phyloP scores from a whole-genome alignment of 179 eudicot species.

The Carnegiea gigantea region DNA sequence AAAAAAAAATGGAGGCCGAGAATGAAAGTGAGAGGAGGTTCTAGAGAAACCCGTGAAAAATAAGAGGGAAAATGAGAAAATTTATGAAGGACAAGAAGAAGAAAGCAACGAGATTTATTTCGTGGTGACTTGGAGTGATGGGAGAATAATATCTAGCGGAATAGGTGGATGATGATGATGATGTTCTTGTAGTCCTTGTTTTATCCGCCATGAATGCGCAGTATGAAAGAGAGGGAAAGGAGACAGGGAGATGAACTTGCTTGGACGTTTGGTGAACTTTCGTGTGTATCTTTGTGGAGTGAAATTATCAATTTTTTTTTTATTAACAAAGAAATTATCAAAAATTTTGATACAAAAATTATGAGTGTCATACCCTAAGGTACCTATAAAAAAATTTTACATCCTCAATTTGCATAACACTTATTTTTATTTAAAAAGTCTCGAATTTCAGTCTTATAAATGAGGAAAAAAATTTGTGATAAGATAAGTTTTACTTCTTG shows the following conservation, averaged over 20 bases:
- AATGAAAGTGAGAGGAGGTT: neutral
- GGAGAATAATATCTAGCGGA: slow-evolving; percentile 14
- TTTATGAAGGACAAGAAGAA: neutral
- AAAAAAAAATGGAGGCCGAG: neutral
- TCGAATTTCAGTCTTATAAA: too few species aligned
- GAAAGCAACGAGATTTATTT: slow-evolving; percentile 15
- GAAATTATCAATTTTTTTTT: too few species aligned
- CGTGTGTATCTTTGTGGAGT: too few species aligned
- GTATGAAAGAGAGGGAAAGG: slow-evolving; percentile 17
- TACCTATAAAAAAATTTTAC: too few species aligned
- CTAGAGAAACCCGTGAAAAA: slow-evolving; percentile 20
- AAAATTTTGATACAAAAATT: too few species aligned
- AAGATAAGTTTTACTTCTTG: too few species aligned
- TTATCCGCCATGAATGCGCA: slow-evolving; percentile 37
- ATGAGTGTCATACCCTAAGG: too few species aligned
- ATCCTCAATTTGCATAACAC: too few species aligned
- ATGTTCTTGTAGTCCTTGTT: slow-evolving; percentile 16
- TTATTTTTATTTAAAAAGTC: too few species aligned
- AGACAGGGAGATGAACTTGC: neutral
- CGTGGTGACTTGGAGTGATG: slow-evolving; percentile 5
- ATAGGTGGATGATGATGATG: slow-evolving; percentile 23
- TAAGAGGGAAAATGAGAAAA: neutral
- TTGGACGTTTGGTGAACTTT: neutral
- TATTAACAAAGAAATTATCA: too few species aligned
- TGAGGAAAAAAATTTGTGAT: too few species aligned